phyloP scores from a whole-genome alignment of 225 moss, liverwort and hornwort genomes.

The Thuidium tamariscinum region DNA sequence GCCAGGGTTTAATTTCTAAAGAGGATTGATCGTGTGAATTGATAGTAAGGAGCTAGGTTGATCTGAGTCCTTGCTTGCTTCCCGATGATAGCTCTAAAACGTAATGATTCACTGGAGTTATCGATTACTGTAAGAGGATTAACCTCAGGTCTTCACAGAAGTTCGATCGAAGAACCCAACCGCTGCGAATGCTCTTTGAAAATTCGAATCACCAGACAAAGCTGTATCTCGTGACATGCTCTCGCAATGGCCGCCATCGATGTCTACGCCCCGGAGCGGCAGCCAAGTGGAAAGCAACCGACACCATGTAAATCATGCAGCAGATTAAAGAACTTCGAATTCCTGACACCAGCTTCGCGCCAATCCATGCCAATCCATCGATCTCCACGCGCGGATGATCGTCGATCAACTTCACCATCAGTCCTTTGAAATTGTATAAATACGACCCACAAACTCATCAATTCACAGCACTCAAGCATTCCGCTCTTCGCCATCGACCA shows the following conservation, averaged over 20 bases:
- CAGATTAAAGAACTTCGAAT: no score
- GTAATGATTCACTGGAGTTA: no score
- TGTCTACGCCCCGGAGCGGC: no score
- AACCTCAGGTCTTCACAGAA: not conserved
- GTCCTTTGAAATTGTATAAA: not conserved
- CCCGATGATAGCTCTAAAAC: not conserved
- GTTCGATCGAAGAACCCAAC: not conserved
- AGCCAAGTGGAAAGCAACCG: not conserved
- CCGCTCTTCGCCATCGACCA: not conserved
- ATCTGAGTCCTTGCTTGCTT: not conserved
- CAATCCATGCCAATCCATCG: no score
- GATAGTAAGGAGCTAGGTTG: not conserved
- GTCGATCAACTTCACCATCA: not conserved
- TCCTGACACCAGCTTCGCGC: not conserved
- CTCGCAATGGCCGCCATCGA: not conserved
- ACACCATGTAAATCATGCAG: not conserved
- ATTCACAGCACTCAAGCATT: not conserved
- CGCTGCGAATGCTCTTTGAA: not conserved
- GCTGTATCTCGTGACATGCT: no score
- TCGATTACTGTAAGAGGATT: not conserved
- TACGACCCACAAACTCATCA: no score
- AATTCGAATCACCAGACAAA: not conserved
- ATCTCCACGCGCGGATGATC: not conserved
- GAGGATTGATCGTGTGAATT: not conserved
- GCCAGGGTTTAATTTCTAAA: not conserved